Base-by-base conservation (phyloP, 2,329 filamentous ascomycete genomes). In the Neophaeococcomyces mojaviensis region DNA sequence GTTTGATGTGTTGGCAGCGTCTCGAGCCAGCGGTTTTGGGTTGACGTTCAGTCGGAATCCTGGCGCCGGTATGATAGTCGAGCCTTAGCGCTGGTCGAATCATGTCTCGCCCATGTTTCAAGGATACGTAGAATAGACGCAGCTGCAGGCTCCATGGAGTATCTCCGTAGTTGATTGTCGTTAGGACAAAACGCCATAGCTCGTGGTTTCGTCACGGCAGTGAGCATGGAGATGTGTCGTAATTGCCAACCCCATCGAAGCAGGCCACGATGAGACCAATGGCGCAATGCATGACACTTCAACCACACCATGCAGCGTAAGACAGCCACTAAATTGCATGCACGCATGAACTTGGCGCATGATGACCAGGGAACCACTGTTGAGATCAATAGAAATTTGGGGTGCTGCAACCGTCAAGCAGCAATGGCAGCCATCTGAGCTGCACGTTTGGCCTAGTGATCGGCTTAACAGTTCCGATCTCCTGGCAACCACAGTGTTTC, bases 1-100 rank as follows among this genome's bases (percentile, higher is more conserved):
- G 33, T 40, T 47, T 57, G 55, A 53, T 57, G 55, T 52, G 55
- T 51, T 57, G 55, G 55, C 55, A 57, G 46, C 31, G 46, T 36
- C 50, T 55, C 48, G 46, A 48, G 47, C 55, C 55, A 57, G 53
- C 55, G 50, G 49, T 47, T 47, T 47, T 43, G 45, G 38, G 40
- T 47, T 49, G 53, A 51, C 44, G 42, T 55, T 51, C 45, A 20
- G 31, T 49, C 51, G 48, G 54, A 50, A 57, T 53, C 51, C 42
- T 50, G 48, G 33, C 39, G 38, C 30, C 31, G 22, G 38, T 35
- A 47, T 42, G 39, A 42, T 37, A 24, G 31, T 42, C 34, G 20
- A 34, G 13, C 24, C 18, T 47, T 47, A 42, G 31, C 45, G 33
- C 38, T 31, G 18, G 28, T 28, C 45, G 35, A 41, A 42, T 40